These are phyloP conservation scores for Terana coerulea DNA, from an alignment of 768 basidiomycete genomes.

Conservation along the genomic window DNA sequence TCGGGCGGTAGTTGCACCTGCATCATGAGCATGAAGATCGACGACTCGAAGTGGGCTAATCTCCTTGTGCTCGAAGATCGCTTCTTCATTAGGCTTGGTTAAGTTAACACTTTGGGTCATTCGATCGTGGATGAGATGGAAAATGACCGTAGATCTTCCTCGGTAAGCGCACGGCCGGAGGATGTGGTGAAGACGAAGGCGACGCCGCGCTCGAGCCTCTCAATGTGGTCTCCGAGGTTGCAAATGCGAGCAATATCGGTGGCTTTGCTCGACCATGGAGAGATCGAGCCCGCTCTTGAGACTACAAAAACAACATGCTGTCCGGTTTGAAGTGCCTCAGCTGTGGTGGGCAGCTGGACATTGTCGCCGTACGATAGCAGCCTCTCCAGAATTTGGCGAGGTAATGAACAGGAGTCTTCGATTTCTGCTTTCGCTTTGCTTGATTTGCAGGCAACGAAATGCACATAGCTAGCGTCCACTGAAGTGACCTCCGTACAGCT, in stretches of 20 bases:
- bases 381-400: constrained; percentile 54
- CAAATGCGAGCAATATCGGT: constrained; percentile 92
- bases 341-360: constrained; percentile 44
- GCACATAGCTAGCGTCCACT: constrained; percentile 82
- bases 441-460: constrained; percentile 70
- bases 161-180: constrained; percentile 36
- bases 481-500: constrained; percentile 50
- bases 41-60: constrained; percentile 72
- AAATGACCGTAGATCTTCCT: constrained; percentile 48
- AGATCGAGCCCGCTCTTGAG: constrained; percentile 87
- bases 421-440: constrained; percentile 45
- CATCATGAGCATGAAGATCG: constrained; percentile 43
- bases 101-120: constrained; percentile 88
- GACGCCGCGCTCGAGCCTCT: constrained; percentile 83
- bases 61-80: constrained; percentile 55
- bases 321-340: constrained; percentile 28
- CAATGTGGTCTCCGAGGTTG: constrained; percentile 65
- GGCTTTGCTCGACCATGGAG: constrained; percentile 99
- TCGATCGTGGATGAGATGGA: constrained; percentile 84
- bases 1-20: constrained; percentile 41
- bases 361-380: constrained; percentile 87
- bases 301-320: constrained; percentile 64
- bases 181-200: constrained; percentile 59
- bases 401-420: constrained; percentile 35
- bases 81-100: constrained; percentile 50